A percentile compares a stretch with the other conserved stretches of the same genome.
phyloP scores from a whole-genome alignment of 768 basidiomycete species.

The Nidula microcarpa region DNA sequence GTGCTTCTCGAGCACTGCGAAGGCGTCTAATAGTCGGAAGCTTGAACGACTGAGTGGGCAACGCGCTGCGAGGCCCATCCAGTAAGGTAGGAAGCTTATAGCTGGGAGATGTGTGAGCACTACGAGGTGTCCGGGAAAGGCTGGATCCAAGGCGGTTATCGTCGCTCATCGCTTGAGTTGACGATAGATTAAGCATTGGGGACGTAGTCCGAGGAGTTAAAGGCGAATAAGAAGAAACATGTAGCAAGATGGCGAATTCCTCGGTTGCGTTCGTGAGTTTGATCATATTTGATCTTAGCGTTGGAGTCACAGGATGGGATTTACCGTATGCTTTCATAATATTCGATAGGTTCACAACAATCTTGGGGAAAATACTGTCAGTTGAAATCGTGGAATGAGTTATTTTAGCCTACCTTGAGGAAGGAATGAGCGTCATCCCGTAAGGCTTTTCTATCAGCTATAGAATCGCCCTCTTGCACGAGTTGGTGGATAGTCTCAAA shows the following conservation, averaged over 20 bases:
- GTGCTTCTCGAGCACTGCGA: conserved; percentile 4
- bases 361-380: conserved; percentile 30
- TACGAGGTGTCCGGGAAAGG: conserved; percentile 55
- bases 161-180: conserved; percentile 16
- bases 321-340: conserved; percentile 63
- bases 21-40: conserved; percentile 1
- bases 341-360: conserved; percentile 74
- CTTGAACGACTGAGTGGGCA: conserved; percentile 25
- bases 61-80: conserved; percentile 52
- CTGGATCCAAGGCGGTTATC: conserved; percentile 50
- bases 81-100: conserved; percentile 32
- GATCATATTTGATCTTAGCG: conserved; percentile 68
- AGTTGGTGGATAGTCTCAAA: conserved; percentile 48
- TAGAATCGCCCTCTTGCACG: conserved; percentile 54
- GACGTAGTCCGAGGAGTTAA: conserved; percentile 55
- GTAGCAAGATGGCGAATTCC: conserved; percentile 82
- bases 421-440: conserved; percentile 80
- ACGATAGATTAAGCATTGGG: conserved; percentile 41
- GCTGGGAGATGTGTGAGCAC: conserved; percentile 43
- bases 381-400: not conserved
- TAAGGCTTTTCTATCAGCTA: conserved; percentile 55
- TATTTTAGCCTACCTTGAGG: conserved; percentile 56
- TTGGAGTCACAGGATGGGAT: conserved; percentile 48
- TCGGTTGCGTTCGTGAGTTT: conserved; percentile 81
- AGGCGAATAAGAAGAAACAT: conserved; percentile 79